Base-by-base conservation (phyloP, 148 eudicot species). In the Talinum fruticosum region DNA sequence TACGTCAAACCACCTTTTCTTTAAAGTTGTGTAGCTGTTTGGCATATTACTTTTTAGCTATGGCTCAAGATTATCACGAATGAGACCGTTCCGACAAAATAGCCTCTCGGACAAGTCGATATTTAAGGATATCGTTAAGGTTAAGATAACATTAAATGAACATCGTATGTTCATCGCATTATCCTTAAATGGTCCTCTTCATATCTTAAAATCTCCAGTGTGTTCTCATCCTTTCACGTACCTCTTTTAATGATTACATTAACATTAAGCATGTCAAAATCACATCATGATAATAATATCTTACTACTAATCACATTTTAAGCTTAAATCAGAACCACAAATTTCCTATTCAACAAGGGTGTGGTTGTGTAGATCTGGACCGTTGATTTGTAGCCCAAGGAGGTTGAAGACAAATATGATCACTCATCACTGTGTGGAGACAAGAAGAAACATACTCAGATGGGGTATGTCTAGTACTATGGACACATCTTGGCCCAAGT, bases 401-500 rank as follows among this genome's bases (percentile, higher is more conserved):
- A 51, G 57, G 57, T 51, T 32, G 33, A 23, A 5, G 28, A 45
- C 75, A 19, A 18, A 49, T 6, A 47, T 47, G 14, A 41, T 41
- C 12, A 0, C n/a, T 41, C 7, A 28, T 21, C 33, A 18, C 14
- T 0, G 34, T 18, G n/a, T 21, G 57, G 30, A 75, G 34, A 75
- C 53, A 75, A 37, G 44, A n/a, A 28, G 18, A 28, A 28, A 64
- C 69, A 64, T 44, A 38, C 14, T 62, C 53, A 75, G 69, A 74
- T 7, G 54, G 65, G 75, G 76, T 14, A 16, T 75, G 78, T 65
- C 71, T 64, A 62, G 69, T 75, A 36, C 37, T 15, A 61, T 62
- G 32, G 28, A 65, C 71, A 75, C 78, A 75, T 1, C 33, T 15
- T 75, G 78, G 64, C 78, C 78, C 78, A 75, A 24, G 6, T 30